Evolutionary conservation across 169 alveolate genomes (phyloP).

Genomic region (Babesia bovis): DNA sequence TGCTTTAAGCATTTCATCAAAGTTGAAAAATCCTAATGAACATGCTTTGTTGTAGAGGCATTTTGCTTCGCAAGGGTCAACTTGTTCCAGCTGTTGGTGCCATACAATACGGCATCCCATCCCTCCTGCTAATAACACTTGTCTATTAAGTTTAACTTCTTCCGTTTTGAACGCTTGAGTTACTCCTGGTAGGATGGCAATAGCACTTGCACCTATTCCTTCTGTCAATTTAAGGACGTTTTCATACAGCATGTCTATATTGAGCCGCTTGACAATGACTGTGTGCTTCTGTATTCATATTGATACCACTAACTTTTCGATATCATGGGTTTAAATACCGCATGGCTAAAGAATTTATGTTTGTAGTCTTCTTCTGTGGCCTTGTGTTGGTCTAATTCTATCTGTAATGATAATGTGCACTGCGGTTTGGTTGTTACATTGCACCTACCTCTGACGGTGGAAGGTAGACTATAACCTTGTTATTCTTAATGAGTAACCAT

Average conservation of each 20-base stretch:
- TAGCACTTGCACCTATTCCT: conserved; percentile 47
- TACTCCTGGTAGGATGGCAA: conserved; percentile 33
- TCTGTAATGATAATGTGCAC: no score
- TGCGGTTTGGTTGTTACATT: neutral
- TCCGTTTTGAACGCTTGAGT: conserved; percentile 42
- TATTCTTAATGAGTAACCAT: conserved; percentile 52
- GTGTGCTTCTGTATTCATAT: neutral
- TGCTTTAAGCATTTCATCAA: conserved; percentile 27
- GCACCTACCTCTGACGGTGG: conserved; percentile 45
- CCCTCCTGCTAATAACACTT: conserved; percentile 41
- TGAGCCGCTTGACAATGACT: conserved; percentile 30
- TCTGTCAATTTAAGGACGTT: conserved; percentile 31
- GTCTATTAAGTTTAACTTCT: conserved; percentile 40
- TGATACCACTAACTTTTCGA: conserved; percentile 6
- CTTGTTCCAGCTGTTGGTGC: conserved; percentile 44
- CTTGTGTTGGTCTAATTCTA: neutral
- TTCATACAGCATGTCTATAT: conserved; percentile 2
- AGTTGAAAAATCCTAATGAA: conserved; percentile 53
- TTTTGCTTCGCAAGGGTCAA: conserved; percentile 63
- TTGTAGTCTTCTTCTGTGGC: conserved; percentile 15
- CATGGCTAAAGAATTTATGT: conserved; percentile 44
- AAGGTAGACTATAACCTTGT: conserved; percentile 13
- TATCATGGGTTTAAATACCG: conserved; percentile 20
- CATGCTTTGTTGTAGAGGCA: conserved; percentile 46
- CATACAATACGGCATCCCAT: conserved; percentile 57